Evolutionary conservation across 345 rosid genomes (phyloP).

Genomic region (Ceriops tagal): DNA sequence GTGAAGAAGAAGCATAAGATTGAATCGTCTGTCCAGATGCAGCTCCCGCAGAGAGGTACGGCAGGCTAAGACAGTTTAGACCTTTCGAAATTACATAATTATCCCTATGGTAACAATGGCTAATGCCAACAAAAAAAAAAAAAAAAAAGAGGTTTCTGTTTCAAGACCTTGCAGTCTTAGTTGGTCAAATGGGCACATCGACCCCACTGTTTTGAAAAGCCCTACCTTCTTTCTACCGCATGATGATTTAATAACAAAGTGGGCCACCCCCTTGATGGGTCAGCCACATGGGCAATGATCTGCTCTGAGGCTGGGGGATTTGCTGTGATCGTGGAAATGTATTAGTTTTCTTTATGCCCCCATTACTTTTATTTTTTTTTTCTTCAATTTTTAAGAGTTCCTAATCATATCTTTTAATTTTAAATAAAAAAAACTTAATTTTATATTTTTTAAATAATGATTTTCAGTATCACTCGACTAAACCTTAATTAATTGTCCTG

Average conservation of each 20-base stretch:
- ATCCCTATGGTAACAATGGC: no score
- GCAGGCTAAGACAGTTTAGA: no score
- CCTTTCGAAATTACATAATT: no score
- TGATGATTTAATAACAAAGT: not conserved
- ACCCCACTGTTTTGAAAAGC: not conserved
- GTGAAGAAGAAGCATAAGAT: not conserved
- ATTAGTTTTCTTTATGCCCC: not conserved
- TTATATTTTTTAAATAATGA: not conserved
- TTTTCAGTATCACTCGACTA: not conserved
- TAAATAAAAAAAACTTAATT: no score
- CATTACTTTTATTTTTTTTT: no score
- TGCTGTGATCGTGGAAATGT: not conserved
- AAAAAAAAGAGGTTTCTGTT: no score
- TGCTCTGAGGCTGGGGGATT: not conserved
- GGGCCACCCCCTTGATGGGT: conserved; percentile 12
- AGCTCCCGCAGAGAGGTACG: no score
- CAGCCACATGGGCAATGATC: not conserved
- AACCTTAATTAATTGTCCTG: no score
- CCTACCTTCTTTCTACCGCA: not conserved
- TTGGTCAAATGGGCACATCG: not conserved
- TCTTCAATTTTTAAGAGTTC: no score
- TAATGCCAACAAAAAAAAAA: no score
- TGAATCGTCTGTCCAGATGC: not conserved
- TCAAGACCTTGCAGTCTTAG: no score
- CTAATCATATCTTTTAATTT: no score